Percentiles rank a stretch among this genome's conserved stretches.
phyloP scores from a whole-genome alignment of 257 asterid species.

The Ligustrum vulgare region DNA sequence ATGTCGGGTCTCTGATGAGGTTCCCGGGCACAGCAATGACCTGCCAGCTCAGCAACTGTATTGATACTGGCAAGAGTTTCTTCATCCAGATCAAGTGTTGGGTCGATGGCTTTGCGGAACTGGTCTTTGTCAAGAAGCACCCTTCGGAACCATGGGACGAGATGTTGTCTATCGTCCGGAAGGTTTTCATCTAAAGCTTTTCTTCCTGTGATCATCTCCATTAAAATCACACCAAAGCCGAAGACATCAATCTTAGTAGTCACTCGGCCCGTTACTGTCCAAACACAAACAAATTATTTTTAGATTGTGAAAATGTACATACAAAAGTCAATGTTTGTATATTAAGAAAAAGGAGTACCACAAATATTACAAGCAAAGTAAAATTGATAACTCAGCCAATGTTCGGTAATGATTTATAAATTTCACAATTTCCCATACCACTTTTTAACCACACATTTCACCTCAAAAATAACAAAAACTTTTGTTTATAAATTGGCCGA shows the following conservation, averaged over 20 bases:
- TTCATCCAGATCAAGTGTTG: slow-evolving; percentile 47
- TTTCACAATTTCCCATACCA: no score
- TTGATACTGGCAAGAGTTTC: slow-evolving; percentile 59
- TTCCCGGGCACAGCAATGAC: slow-evolving; percentile 77
- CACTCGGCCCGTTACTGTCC: slow-evolving; percentile 79
- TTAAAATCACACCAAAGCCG: slow-evolving; percentile 79
- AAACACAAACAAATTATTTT: slow-evolving; percentile 6
- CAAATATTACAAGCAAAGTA: background rate
- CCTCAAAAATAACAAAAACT: no score
- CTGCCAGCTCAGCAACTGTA: slow-evolving; percentile 79
- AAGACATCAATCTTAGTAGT: slow-evolving; percentile 79
- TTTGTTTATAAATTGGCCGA: no score
- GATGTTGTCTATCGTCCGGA: slow-evolving; percentile 69
- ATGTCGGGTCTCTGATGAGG: slow-evolving; percentile 85
- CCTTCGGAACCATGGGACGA: slow-evolving; percentile 82
- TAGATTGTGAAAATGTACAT: background rate
- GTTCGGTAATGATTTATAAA: no score
- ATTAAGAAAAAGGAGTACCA: background rate
- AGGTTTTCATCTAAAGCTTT: slow-evolving; percentile 58
- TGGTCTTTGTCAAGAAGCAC: slow-evolving; percentile 56
- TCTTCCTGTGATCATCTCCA: slow-evolving; percentile 80
- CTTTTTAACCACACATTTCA: no score
- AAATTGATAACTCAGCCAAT: background rate
- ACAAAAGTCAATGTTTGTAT: background rate
- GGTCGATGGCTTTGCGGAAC: slow-evolving; percentile 58